Base-by-base conservation (phyloP, 495 filamentous ascomycete species). In the Chlorociboria aeruginascens region DNA sequence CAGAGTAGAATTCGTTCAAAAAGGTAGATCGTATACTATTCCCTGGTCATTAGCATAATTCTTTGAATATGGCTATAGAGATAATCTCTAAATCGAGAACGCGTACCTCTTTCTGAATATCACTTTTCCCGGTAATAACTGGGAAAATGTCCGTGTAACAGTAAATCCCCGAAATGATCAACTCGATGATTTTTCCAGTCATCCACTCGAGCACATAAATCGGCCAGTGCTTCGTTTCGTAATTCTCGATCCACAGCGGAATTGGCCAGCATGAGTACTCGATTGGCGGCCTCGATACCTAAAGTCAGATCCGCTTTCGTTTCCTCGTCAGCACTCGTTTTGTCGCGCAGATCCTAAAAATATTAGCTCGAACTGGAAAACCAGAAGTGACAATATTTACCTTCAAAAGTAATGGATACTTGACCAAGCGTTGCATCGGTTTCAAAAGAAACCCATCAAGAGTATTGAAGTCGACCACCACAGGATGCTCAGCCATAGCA, bases 161-260 rank as follows among this genome's bases (percentile, higher is more conserved):
- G 69, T 29, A 98, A 66, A 34, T 87, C 84, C 13, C 92, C 92
- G 61, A 98, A 97, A 16, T 83, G 77, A 36, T 95, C 85, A 28
- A 96, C 79, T 34, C 81, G 78, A 60, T 97, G 84, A 30, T 86
- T 80, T 61, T 96, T 97, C 92, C 92, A 98, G 62, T 98, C 92
- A 58, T 97, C 92, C 0, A 98, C 92, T n/a, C 89, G 74, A 33
- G 69, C 65, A 46, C 79, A 77, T 12, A 98, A 70, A 40, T 97
- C 93, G 43, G 79, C 74, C 14, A 95, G 69, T 8, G 89, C 88
- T 48, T 85, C 79, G 35, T 76, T 68, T 44, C 92, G 70, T 43
- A 95, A 78, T 59, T 94, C 86, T 42, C 84, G 83, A 57, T 89
- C 81, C 36, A 98, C 85, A 13, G 88, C 92, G 44, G 89, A 80